phyloP scores from a whole-genome alignment of 2,329 filamentous ascomycete genomes.

The Pyrenochaeta sp. region DNA sequence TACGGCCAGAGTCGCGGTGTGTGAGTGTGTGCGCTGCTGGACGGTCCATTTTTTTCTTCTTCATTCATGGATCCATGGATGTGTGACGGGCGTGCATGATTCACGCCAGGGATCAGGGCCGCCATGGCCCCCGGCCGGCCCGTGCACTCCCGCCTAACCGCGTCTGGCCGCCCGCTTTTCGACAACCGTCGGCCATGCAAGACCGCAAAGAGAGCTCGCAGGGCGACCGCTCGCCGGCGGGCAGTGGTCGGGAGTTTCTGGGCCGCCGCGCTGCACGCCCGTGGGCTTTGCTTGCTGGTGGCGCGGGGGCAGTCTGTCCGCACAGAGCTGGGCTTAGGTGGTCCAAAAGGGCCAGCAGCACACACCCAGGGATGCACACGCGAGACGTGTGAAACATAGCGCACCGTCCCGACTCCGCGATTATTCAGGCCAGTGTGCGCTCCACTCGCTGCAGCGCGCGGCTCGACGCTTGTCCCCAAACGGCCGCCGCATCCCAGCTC shows the following conservation, averaged over 20 bases:
- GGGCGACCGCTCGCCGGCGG: background rate
- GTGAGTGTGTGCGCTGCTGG: no score
- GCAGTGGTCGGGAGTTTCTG: background rate
- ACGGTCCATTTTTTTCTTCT: conserved; percentile 16
- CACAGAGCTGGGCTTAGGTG: conserved; percentile 1
- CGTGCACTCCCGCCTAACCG: conserved; percentile 21
- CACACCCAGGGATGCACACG: conserved; percentile 24
- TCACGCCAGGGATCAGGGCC: conserved; percentile 23
- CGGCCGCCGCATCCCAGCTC: conserved; percentile 28
- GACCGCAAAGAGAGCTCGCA: background rate
- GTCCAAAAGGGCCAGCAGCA: conserved; percentile 13
- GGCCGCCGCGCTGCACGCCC: background rate
- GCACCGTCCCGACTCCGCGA: conserved; percentile 46
- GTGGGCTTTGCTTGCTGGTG: conserved; percentile 1
- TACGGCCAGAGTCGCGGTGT: conserved; percentile 10
- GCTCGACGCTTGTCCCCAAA: conserved; percentile 23
- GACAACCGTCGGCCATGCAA: conserved; percentile 1
- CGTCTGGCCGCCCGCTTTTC: conserved; percentile 13
- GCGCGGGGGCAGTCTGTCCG: conserved; percentile 18
- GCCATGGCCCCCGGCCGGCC: background rate
- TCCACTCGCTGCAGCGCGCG: conserved; percentile 14
- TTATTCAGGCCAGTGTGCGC: conserved; percentile 23
- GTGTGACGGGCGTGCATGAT: conserved; percentile 37
- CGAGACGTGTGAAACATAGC: conserved; percentile 46
- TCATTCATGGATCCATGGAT: conserved; percentile 1